A percentile compares a stretch with the other conserved stretches of the same genome.
phyloP scores from a whole-genome alignment of 805 yeast genomes.

The Metschnikowia hibisci region DNA sequence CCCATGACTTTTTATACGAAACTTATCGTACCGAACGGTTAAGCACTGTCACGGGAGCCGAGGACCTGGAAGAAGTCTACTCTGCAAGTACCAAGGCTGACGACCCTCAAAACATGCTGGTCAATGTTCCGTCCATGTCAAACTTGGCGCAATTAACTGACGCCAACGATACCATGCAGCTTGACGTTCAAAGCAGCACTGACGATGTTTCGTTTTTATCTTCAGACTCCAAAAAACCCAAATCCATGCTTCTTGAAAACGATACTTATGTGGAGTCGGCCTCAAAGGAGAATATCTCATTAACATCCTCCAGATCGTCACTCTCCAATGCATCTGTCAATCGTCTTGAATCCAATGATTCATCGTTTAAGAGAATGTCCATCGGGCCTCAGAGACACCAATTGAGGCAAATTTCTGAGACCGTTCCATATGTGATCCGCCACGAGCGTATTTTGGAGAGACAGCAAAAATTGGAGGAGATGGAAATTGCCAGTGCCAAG shows the following conservation, averaged over 20 bases:
- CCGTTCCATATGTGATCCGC: conserved; percentile 78
- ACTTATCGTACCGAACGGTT: conserved; percentile 76
- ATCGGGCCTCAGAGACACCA: conserved; percentile 55
- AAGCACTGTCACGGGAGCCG: conserved; percentile 51
- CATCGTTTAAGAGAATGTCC: conserved; percentile 39
- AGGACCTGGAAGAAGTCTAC: conserved; percentile 22
- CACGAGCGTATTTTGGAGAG: conserved; percentile 72
- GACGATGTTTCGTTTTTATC: conserved; percentile 22
- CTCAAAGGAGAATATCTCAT: conserved; percentile 22
- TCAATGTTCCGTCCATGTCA: conserved; percentile 52
- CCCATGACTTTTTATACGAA: conserved; percentile 73
- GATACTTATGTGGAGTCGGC: conserved; percentile 22
- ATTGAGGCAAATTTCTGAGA: conserved; percentile 73
- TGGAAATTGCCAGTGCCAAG: conserved; percentile 73
- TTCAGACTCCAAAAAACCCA: conserved; percentile 21
- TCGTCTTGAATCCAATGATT: conserved; percentile 16
- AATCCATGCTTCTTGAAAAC: conserved; percentile 35
- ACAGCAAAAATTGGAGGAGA: conserved; percentile 73
- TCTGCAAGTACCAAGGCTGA: conserved; percentile 26
- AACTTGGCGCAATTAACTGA: conserved; percentile 51
- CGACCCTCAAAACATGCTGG: conserved; percentile 12
- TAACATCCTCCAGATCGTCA: conserved; percentile 30
- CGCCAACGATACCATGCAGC: conserved; percentile 16
- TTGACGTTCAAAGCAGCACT: conserved; percentile 10
- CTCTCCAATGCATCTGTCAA: conserved; percentile 20